Evolutionary conservation across 2,329 filamentous ascomycete genomes (phyloP).

Genomic region (Xylaria sp.): DNA sequence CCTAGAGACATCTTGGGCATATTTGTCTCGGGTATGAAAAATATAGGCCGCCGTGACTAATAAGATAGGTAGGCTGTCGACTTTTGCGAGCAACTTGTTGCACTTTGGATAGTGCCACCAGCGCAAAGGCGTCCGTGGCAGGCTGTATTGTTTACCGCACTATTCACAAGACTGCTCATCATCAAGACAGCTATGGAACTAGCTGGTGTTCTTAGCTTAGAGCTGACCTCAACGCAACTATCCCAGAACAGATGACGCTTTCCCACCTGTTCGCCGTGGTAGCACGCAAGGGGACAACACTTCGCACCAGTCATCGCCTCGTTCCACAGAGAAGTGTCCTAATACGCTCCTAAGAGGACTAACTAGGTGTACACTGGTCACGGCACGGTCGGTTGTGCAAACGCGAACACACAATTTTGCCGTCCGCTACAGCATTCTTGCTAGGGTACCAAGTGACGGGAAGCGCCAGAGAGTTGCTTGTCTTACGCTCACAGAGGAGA

Average conservation of each 20-base stretch:
- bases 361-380: not conserved
- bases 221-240: not conserved
- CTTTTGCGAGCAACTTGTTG: not conserved
- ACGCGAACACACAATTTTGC: slow-evolving; percentile 7
- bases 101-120: not conserved
- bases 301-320: not conserved
- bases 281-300: slow-evolving; percentile 1
- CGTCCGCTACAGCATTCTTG: not conserved
- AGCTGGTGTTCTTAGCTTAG: not conserved
- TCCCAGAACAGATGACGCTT: not conserved
- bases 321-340: not conserved
- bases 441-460: not conserved
- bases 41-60: not conserved
- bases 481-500: not conserved
- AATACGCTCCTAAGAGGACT: not conserved
- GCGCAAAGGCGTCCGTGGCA: not conserved
- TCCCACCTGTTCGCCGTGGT: not conserved
- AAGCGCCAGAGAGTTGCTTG: slow-evolving; percentile 1
- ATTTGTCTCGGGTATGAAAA: slow-evolving; percentile 2
- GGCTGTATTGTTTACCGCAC: not conserved
- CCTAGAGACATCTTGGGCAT: slow-evolving; percentile 3
- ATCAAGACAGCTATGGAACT: slow-evolving; percentile 1
- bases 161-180: not conserved
- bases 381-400: not conserved
- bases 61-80: not conserved